These are phyloP conservation scores for Geotrichum histeridarum DNA, from an alignment of 1,139 yeast genomes.

Conservation along the genomic window DNA sequence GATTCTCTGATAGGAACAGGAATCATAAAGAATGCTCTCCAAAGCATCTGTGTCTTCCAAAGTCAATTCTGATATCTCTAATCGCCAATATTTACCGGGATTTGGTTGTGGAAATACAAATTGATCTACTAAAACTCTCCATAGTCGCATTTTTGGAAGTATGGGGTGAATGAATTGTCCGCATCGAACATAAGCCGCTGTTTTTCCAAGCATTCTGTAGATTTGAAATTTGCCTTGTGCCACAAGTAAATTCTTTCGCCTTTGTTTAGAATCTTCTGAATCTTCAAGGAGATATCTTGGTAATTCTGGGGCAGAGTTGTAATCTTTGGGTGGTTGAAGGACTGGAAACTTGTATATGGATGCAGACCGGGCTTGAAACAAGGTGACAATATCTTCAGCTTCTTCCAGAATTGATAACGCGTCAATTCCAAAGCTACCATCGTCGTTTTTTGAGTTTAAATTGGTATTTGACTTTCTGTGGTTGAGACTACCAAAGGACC, in stretches of 20 bases:
- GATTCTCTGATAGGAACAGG: slow-evolving; percentile 42
- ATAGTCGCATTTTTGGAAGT: slow-evolving; percentile 53
- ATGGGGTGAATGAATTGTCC: slow-evolving; percentile 63
- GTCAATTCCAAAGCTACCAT: neutral
- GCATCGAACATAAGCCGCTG: slow-evolving; percentile 57
- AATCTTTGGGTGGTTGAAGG: slow-evolving; percentile 4
- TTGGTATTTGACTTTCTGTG: too few relatives aligned
- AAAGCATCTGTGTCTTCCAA: slow-evolving; percentile 36
- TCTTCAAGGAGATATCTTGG: slow-evolving; percentile 4
- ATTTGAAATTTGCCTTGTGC: slow-evolving; percentile 54
- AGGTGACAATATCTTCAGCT: slow-evolving; percentile 25
- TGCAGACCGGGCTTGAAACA: slow-evolving; percentile 20
- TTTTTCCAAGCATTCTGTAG: slow-evolving; percentile 59
- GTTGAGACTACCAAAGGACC: too few relatives aligned
- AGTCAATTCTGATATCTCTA: slow-evolving; percentile 41
- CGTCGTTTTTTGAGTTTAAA: neutral
- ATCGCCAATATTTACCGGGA: slow-evolving; percentile 70
- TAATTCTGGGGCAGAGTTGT: slow-evolving; percentile 13
- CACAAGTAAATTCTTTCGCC: slow-evolving; percentile 21
- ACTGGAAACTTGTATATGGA: slow-evolving; percentile 15
- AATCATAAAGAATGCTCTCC: slow-evolving; percentile 40
- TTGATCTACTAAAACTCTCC: slow-evolving; percentile 50
- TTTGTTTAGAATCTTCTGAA: neutral
- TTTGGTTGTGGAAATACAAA: slow-evolving; percentile 62
- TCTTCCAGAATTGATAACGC: neutral